These are phyloP conservation scores for Phytophthora brassicae DNA, from an alignment of 352 stramenopile species.

Conservation along the genomic window DNA sequence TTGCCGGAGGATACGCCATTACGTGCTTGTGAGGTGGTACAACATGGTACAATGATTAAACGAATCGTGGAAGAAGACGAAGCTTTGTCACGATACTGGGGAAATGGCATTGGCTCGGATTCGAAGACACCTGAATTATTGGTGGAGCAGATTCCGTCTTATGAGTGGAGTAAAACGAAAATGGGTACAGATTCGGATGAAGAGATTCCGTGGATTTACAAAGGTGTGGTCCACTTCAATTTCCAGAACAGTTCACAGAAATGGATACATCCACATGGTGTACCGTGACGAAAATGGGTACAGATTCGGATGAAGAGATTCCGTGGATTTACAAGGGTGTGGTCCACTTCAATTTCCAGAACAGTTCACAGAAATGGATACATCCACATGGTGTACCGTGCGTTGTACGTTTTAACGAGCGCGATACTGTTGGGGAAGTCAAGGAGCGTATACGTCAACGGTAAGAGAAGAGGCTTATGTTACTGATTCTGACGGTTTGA, in stretches of 20 bases:
- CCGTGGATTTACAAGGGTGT: constrained; percentile 58
- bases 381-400: constrained; percentile 71
- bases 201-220: constrained; percentile 38
- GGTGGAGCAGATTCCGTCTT: constrained; percentile 49
- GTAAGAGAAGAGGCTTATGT: constrained; percentile 25
- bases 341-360: constrained; percentile 77
- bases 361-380: constrained; percentile 62
- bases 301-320: constrained; percentile 16
- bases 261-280: constrained; percentile 77
- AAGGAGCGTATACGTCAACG: constrained; percentile 71
- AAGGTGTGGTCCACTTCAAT: constrained; percentile 77
- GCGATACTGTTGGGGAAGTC: constrained; percentile 65
- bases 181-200: constrained; percentile 1
- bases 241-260: constrained; percentile 55
- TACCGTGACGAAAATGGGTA: constrained; percentile 30
- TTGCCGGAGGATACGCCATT: constrained; percentile 40
- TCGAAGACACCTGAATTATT: constrained; percentile 49
- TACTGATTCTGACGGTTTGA: background rate
- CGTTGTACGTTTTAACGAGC: constrained; percentile 62
- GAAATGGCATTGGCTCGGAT: constrained; percentile 30
- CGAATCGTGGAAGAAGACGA: constrained; percentile 41
- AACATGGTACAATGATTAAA: constrained; percentile 59
- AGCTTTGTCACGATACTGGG: constrained; percentile 56
- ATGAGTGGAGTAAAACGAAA: constrained; percentile 24
- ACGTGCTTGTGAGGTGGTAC: constrained; percentile 63